These are phyloP conservation scores for Nothophytophthora sp. DNA, from an alignment of 352 stramenopile species.

Conservation along the genomic window DNA sequence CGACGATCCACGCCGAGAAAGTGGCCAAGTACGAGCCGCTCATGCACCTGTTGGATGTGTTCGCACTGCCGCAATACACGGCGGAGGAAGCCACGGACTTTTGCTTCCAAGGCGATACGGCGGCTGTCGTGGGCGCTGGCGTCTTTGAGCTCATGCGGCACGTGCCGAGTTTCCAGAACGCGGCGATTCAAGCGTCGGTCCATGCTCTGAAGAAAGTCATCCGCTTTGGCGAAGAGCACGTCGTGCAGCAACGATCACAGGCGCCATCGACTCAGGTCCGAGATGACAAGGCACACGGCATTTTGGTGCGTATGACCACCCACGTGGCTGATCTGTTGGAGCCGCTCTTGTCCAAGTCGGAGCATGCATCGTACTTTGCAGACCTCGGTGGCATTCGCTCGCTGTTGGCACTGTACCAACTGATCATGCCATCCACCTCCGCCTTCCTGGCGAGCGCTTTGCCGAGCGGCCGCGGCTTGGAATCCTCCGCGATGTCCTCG, in stretches of 20 bases:
- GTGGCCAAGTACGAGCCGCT: conserved; percentile 92
- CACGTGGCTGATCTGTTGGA: conserved; percentile 94
- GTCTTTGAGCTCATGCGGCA: conserved; percentile 98
- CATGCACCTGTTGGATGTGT: conserved; percentile 90
- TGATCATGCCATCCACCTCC: conserved; percentile 84
- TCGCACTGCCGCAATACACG: conserved; percentile 91
- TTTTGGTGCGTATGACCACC: conserved; percentile 62
- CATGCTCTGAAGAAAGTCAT: conserved; percentile 91
- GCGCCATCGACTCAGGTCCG: conserved; percentile 5
- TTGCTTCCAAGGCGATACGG: conserved; percentile 93
- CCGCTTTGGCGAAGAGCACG: conserved; percentile 71
- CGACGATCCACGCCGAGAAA: conserved; percentile 89
- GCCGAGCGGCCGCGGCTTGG: conserved; percentile 5
- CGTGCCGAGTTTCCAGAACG: conserved; percentile 85
- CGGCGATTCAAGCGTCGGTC: conserved; percentile 88
- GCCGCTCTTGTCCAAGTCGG: conserved; percentile 93
- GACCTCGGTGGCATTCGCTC: conserved; percentile 88
- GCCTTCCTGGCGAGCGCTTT: conserved; percentile 75
- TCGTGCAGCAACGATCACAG: conserved; percentile 8
- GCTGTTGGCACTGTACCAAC: conserved; percentile 89
- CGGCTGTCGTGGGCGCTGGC: conserved; percentile 91
- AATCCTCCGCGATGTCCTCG: too few relatives aligned
- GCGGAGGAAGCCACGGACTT: conserved; percentile 72
- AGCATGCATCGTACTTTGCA: conserved; percentile 92
- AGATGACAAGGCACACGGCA: conserved; percentile 30